Evolutionary conservation across 2,329 filamentous ascomycete species (phyloP).

Genomic region (Pestalotiopsis sp.): DNA sequence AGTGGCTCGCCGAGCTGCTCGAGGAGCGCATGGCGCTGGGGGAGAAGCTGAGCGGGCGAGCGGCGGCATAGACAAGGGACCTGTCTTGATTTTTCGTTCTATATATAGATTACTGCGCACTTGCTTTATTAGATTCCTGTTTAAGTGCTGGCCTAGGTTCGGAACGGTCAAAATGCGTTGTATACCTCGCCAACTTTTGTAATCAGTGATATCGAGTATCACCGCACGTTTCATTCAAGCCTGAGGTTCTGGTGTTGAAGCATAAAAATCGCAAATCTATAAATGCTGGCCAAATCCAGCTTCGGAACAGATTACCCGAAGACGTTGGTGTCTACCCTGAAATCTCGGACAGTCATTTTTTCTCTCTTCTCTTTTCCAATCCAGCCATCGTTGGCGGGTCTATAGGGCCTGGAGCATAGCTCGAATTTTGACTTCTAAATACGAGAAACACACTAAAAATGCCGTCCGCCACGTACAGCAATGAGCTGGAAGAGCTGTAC

Average conservation of each 20-base stretch:
- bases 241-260: no score
- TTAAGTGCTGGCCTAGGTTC: no score
- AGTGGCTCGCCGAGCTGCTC: slow-evolving; percentile 69
- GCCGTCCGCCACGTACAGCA: not conserved
- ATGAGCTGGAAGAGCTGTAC: not conserved
- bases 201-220: no score
- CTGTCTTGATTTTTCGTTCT: not conserved
- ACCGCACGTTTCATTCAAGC: no score
- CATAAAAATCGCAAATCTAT: no score
- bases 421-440: not conserved
- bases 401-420: not conserved
- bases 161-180: no score
- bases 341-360: not conserved
- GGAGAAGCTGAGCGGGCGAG: not conserved
- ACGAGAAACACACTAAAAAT: not conserved
- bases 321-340: not conserved
- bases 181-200: no score
- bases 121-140: no score
- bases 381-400: not conserved
- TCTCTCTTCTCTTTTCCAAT: not conserved
- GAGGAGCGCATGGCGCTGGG: slow-evolving; percentile 49
- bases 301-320: no score
- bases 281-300: no score
- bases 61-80: not conserved
- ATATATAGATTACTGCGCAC: not conserved